These are phyloP conservation scores for Torulaspora delbrueckii DNA, from an alignment of 805 yeast genomes.

Conservation along the genomic window DNA sequence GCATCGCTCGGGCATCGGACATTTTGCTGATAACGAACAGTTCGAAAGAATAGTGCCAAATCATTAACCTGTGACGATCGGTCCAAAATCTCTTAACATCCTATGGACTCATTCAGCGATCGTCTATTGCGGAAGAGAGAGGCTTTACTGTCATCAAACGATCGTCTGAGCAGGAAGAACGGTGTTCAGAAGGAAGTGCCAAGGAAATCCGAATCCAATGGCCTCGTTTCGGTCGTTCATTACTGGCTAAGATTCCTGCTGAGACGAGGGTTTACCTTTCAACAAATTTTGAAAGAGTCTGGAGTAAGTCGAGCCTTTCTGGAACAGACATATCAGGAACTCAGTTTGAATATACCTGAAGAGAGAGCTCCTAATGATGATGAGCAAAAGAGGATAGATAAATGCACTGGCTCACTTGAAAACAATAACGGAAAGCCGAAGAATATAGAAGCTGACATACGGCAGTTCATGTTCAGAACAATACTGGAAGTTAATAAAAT, in stretches of 20 bases:
- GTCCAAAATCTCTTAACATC: too few species aligned
- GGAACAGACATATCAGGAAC: constrained; percentile 8
- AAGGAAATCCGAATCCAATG: background rate
- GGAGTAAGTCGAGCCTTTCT: constrained; percentile 10
- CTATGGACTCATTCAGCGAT: constrained; percentile 2
- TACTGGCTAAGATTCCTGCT: constrained; percentile 9
- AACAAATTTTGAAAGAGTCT: constrained; percentile 7
- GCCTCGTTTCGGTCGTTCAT: constrained; percentile 3
- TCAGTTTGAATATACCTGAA: constrained; percentile 1
- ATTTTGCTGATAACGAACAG: too few species aligned
- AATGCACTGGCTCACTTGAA: background rate
- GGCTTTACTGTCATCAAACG: background rate
- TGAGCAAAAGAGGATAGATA: too few species aligned
- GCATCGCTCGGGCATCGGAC: background rate
- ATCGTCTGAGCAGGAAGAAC: background rate
- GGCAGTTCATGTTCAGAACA: constrained; percentile 10
- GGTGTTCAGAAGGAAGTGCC: background rate
- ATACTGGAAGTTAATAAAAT: constrained; percentile 8
- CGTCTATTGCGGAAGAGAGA: constrained; percentile 4
- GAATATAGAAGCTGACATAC: constrained; percentile 10
- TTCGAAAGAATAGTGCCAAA: too few species aligned
- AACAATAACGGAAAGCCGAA: background rate
- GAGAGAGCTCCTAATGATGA: too few species aligned
- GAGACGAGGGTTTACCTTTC: constrained; percentile 8
- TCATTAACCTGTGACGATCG: too few species aligned